A percentile compares a stretch with the other conserved stretches of the same genome.
phyloP scores from a whole-genome alignment of 2,329 filamentous ascomycete species.

The Trichoderma koningii region DNA sequence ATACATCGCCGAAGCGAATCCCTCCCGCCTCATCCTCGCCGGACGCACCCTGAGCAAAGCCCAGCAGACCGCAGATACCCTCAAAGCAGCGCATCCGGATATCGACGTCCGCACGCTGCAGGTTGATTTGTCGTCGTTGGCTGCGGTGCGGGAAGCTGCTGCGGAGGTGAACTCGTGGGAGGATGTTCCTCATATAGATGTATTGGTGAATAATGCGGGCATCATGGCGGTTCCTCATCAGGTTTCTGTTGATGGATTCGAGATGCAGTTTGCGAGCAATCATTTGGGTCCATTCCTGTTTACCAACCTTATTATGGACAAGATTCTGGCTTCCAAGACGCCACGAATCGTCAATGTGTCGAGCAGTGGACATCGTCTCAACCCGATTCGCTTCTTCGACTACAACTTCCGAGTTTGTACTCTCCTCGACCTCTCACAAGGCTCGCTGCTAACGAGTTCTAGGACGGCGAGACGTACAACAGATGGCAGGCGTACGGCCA shows the following conservation, averaged over 20 bases:
- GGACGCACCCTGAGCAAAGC: conserved; percentile 48
- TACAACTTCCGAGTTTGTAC: conserved; percentile 43
- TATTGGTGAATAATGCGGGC: conserved; percentile 50
- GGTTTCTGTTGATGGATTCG: conserved; percentile 43
- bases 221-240: conserved; percentile 43
- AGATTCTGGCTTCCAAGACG: conserved; percentile 32
- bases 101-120: conserved; percentile 38
- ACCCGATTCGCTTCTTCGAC: conserved; percentile 47
- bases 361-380: conserved; percentile 45
- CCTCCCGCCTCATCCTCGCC: conserved; percentile 49
- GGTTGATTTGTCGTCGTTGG: conserved; percentile 45
- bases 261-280: conserved; percentile 41
- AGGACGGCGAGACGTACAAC: conserved; percentile 23
- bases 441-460: neutral
- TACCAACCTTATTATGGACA: conserved; percentile 43
- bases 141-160: conserved; percentile 43
- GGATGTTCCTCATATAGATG: conserved; percentile 36
- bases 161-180: conserved; percentile 35
- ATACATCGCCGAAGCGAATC: conserved; percentile 44
- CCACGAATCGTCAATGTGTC: conserved; percentile 47
- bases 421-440: too few species aligned
- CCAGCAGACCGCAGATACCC: conserved; percentile 41
- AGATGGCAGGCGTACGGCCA: conserved; percentile 16
- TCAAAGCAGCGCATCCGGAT: conserved; percentile 38
- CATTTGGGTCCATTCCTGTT: conserved; percentile 46